Percentiles rank a stretch among this genome's conserved stretches.
Evolutionary conservation across 2,329 filamentous ascomycete genomes (phyloP).

Genomic region (Ophiostoma tasmaniense): DNA sequence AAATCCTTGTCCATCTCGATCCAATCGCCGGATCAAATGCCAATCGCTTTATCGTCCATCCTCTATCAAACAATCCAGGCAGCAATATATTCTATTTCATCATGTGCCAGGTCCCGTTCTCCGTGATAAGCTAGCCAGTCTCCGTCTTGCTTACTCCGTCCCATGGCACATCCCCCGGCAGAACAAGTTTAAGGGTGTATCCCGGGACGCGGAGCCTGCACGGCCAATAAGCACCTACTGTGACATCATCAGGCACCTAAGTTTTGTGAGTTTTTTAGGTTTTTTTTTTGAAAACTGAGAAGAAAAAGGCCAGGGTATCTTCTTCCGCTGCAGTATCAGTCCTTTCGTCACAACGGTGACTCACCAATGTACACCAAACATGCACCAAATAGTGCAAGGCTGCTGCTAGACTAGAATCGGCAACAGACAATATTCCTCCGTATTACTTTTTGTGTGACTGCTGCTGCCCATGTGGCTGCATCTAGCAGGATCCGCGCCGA

Average conservation of each 20-base stretch:
- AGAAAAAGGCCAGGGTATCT: too few species aligned
- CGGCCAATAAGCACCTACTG: background rate
- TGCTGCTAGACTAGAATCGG: too few species aligned
- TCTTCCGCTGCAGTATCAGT: background rate
- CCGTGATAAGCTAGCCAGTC: background rate
- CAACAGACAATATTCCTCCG: background rate
- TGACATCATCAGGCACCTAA: background rate
- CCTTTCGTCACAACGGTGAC: background rate
- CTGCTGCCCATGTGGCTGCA: background rate
- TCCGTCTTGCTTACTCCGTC: background rate
- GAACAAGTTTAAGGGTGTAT: background rate
- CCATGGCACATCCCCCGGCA: background rate
- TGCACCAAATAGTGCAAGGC: background rate
- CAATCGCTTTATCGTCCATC: background rate
- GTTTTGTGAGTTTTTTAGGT: too few species aligned
- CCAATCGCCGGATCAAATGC: background rate
- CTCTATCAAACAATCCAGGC: background rate
- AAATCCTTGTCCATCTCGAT: background rate
- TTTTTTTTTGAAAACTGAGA: too few species aligned
- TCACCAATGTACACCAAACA: background rate
- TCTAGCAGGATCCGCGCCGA: background rate
- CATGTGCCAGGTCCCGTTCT: background rate
- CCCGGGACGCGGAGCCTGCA: too few species aligned
- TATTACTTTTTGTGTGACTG: background rate
- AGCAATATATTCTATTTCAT: background rate